Evolutionary conservation across 805 yeast genomes (phyloP).

Genomic region (Cyberlindnera suaveolens): DNA sequence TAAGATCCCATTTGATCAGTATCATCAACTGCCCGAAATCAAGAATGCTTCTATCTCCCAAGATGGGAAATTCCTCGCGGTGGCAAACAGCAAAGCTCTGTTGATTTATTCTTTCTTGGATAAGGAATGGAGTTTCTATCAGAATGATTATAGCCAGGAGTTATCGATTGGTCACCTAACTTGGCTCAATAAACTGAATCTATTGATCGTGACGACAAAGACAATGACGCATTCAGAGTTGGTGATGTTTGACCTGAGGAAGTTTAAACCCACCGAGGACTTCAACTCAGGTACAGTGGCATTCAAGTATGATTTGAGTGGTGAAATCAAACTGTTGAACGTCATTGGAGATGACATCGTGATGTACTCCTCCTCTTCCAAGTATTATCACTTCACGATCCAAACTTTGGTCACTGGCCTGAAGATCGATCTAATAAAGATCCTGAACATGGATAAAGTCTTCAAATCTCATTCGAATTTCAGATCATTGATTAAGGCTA

Average conservation of each 20-base stretch:
- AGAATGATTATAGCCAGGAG: constrained; percentile 21
- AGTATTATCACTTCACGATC: constrained; percentile 21
- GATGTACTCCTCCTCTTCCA: constrained; percentile 12
- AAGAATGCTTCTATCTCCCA: constrained; percentile 16
- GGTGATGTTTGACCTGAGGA: constrained; percentile 21
- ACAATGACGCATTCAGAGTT: constrained; percentile 16
- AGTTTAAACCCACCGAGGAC: constrained; percentile 8
- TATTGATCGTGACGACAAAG: constrained; percentile 17
- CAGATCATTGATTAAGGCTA: constrained; percentile 12
- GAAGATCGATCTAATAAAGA: constrained; percentile 17
- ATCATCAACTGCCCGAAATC: constrained; percentile 16
- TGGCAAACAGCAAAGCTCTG: constrained; percentile 16
- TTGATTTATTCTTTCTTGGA: constrained; percentile 18
- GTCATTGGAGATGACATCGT: constrained; percentile 18
- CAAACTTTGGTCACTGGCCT: constrained; percentile 10
- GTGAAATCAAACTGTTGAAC: constrained; percentile 15
- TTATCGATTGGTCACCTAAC: constrained; percentile 13
- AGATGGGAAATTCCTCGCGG: constrained; percentile 20
- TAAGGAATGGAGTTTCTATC: constrained; percentile 24
- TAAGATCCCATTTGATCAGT: constrained; percentile 19
- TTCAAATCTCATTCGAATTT: constrained; percentile 5
- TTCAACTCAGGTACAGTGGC: constrained; percentile 22
- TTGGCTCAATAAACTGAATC: constrained; percentile 16
- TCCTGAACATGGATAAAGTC: constrained; percentile 12
- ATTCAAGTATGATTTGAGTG: constrained; percentile 25